These are phyloP conservation scores for Halophytophthora polymorphica DNA, from an alignment of 352 stramenopile genomes.

Conservation along the genomic window DNA sequence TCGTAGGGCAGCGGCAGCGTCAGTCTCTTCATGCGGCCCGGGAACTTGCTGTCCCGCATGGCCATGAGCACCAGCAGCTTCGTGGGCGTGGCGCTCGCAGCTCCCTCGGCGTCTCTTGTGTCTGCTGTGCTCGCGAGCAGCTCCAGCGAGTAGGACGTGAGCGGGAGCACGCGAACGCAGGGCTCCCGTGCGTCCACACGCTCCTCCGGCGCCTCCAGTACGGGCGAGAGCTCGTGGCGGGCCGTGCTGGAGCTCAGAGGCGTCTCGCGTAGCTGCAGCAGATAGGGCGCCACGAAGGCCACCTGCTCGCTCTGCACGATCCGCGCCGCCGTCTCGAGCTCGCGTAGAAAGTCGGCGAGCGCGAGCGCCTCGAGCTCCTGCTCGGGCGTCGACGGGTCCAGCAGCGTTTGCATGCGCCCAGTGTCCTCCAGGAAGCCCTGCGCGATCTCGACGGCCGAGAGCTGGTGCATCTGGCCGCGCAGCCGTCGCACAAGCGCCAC, in stretches of 20 bases:
- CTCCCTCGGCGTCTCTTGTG: constrained; percentile 2
- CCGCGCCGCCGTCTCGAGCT: constrained; percentile 58
- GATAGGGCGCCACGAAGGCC: constrained; percentile 70
- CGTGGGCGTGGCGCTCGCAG: not conserved
- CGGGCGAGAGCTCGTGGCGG: constrained; percentile 12
- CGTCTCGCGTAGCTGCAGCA: constrained; percentile 53
- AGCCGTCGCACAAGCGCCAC: constrained; percentile 39
- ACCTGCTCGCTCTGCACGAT: constrained; percentile 53
- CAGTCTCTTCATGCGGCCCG: constrained; percentile 66
- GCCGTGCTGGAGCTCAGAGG: constrained; percentile 25
- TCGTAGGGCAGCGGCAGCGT: constrained; percentile 55
- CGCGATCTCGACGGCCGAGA: constrained; percentile 56
- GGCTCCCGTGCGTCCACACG: constrained; percentile 3
- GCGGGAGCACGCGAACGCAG: constrained; percentile 43
- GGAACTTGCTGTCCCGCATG: constrained; percentile 79
- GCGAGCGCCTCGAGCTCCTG: constrained; percentile 60
- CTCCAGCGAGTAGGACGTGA: constrained; percentile 40
- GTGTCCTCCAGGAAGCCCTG: constrained; percentile 59
- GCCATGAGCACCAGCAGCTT: constrained; percentile 49
- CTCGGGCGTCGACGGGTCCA: constrained; percentile 42
- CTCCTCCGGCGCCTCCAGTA: not conserved
- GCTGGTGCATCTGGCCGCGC: constrained; percentile 43
- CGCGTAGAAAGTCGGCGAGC: constrained; percentile 61
- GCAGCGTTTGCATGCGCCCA: constrained; percentile 35
- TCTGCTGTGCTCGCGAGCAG: constrained; percentile 19